Conservation (phyloP, 495 filamentous ascomycete genomes). For the Penicillium daleae region DNA sequence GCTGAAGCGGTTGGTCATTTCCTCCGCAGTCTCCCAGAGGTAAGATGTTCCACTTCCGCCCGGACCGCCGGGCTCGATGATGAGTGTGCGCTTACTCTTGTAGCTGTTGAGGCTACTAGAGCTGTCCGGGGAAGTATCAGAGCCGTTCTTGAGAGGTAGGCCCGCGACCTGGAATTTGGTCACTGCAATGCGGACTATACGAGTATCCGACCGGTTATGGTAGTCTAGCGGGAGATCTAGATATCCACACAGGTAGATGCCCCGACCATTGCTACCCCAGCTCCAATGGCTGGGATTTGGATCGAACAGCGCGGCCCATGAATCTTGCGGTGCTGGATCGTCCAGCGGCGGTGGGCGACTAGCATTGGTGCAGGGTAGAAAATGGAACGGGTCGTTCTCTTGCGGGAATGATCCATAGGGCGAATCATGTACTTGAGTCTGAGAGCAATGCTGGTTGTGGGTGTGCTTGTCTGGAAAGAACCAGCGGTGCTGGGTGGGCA, state of each 20-base stretch:
- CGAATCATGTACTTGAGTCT: neutral
- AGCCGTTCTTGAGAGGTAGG: conserved; percentile 6
- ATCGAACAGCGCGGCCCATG: conserved; percentile 25
- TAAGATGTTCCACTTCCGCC: conserved; percentile 22
- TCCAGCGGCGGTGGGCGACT: conserved; percentile 18
- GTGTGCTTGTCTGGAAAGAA: neutral
- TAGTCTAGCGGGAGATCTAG: conserved; percentile 26
- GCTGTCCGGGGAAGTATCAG: neutral
- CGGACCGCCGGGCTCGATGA: conserved; percentile 24
- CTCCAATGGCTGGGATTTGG: conserved; percentile 19
- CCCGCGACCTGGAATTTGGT: conserved; percentile 26
- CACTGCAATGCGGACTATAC: conserved; percentile 22
- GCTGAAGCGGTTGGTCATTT: conserved; percentile 22
- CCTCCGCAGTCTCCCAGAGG: conserved; percentile 20
- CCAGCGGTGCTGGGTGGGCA: conserved; percentile 3
- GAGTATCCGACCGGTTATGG: conserved; percentile 19
- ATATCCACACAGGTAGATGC: conserved; percentile 27
- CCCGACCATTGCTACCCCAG: conserved; percentile 16
- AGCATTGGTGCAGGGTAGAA: conserved; percentile 23
- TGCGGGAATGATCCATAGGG: conserved; percentile 19
- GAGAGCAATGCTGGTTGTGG: neutral
- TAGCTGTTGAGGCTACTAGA: no score
- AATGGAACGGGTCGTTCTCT: conserved; percentile 21
- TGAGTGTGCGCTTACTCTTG: conserved; percentile 26
- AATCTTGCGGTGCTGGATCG: conserved; percentile 15